Conservation (phyloP, 2,329 filamentous ascomycete genomes). For the Atkinsonella hypoxylon region DNA sequence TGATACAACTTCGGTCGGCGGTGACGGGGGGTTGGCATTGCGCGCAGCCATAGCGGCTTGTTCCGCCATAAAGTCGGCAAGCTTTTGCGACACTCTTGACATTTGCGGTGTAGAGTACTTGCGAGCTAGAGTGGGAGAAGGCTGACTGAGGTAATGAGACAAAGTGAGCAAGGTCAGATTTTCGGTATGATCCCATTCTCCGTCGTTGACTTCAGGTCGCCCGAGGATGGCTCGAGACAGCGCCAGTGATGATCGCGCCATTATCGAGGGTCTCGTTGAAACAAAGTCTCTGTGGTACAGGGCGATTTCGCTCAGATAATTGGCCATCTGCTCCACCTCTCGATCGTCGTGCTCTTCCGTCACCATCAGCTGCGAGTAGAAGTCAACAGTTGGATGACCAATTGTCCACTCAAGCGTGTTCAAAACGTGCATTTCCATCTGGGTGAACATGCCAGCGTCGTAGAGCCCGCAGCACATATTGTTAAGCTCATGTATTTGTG, state of each 20-base stretch:
- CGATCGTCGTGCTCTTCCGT: constrained; percentile 67
- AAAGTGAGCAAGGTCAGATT: constrained; percentile 51
- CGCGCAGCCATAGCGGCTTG: constrained; percentile 44
- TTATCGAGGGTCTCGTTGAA: constrained; percentile 77
- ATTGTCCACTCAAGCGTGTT: constrained; percentile 95
- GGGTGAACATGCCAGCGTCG: constrained; percentile 98
- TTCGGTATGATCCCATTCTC: constrained; percentile 65
- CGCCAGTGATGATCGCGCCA: constrained; percentile 78
- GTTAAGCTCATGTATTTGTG: constrained; percentile 91
- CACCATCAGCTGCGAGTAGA: constrained; percentile 79
- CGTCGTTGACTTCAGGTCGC: constrained; percentile 62
- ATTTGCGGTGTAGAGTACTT: constrained; percentile 46
- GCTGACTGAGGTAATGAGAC: constrained; percentile 47
- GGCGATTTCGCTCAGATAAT: constrained; percentile 89
- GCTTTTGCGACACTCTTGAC: constrained; percentile 41
- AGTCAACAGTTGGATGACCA: constrained; percentile 90
- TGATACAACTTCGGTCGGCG: constrained; percentile 39
- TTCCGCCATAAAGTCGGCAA: constrained; percentile 46
- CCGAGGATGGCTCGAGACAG: constrained; percentile 78
- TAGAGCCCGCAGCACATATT: constrained; percentile 99
- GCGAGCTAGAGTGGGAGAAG: constrained; percentile 44
- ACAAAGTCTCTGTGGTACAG: constrained; percentile 97
- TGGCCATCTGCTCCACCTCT: constrained; percentile 87
- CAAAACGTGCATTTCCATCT: constrained; percentile 99
- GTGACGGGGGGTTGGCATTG: constrained; percentile 42